These are phyloP conservation scores for Eustoma russellianum DNA, from an alignment of 257 asterid genomes.

Conservation along the genomic window DNA sequence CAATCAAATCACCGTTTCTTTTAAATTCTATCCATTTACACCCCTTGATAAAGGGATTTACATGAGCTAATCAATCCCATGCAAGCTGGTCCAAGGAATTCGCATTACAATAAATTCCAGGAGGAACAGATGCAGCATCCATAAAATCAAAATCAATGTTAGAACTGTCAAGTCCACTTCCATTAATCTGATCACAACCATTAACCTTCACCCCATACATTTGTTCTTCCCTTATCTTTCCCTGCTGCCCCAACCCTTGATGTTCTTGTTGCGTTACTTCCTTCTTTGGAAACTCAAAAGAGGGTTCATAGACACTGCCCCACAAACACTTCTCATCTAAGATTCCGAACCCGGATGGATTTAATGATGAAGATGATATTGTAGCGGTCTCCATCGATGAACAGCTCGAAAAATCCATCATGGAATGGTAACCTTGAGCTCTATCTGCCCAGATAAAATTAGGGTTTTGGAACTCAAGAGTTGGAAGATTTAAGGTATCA, in stretches of 20 bases:
- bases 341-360: slow-evolving; percentile 17
- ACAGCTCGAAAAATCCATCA: slow-evolving; percentile 24
- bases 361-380: slow-evolving; percentile 11
- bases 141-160: slow-evolving; percentile 45
- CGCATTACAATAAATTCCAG: slow-evolving; percentile 26
- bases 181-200: slow-evolving; percentile 9
- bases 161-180: slow-evolving; percentile 21
- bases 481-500: slow-evolving; percentile 4
- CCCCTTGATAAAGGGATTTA: background rate
- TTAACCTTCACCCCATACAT: slow-evolving; percentile 6
- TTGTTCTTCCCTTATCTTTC: slow-evolving; percentile 13
- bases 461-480: slow-evolving; percentile 21
- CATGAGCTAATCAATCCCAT: slow-evolving; percentile 39
- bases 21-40: background rate
- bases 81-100: slow-evolving; percentile 50
- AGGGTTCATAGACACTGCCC: slow-evolving; percentile 12
- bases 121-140: slow-evolving; percentile 39
- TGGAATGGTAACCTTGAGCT: slow-evolving; percentile 4
- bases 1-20: too few relatives aligned
- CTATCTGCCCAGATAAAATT: slow-evolving; percentile 12
- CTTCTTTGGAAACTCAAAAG: slow-evolving; percentile 7
- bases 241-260: slow-evolving; percentile 11
- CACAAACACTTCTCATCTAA: slow-evolving; percentile 23
- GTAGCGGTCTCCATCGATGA: slow-evolving; percentile 23
- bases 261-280: slow-evolving; percentile 11